These are phyloP conservation scores for Lasiodiplodia sp. DNA, from an alignment of 2,329 filamentous ascomycete genomes.

Conservation along the genomic window DNA sequence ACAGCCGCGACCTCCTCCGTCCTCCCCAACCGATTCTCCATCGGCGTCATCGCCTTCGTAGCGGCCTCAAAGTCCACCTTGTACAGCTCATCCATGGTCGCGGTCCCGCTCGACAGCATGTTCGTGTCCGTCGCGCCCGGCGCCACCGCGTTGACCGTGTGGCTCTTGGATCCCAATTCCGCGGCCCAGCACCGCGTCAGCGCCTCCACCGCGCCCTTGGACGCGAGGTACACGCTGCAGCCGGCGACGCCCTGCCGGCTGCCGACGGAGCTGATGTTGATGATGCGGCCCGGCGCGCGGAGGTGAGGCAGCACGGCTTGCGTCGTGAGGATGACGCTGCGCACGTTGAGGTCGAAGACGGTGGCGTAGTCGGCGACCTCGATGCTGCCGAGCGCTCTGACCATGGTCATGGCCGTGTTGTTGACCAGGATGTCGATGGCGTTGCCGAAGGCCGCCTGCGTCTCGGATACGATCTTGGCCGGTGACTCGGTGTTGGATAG, in stretches of 20 bases:
- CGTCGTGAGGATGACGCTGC: slow-evolving; percentile 84
- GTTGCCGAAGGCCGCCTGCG: slow-evolving; percentile 63
- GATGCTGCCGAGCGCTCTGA: slow-evolving; percentile 87
- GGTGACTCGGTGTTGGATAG: slow-evolving; percentile 89
- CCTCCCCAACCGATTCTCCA: slow-evolving; percentile 50
- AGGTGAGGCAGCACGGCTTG: slow-evolving; percentile 65
- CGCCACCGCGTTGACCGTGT: slow-evolving; percentile 68
- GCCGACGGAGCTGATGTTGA: slow-evolving; percentile 94
- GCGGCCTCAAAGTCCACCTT: slow-evolving; percentile 38
- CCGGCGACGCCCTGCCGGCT: slow-evolving; percentile 84
- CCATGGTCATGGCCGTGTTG: slow-evolving; percentile 92
- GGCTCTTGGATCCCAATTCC: slow-evolving; percentile 63
- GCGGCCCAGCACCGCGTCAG: slow-evolving; percentile 66
- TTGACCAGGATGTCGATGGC: slow-evolving; percentile 91
- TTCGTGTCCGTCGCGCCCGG: slow-evolving; percentile 67
- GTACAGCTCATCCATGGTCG: slow-evolving; percentile 59
- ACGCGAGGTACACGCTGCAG: slow-evolving; percentile 90
- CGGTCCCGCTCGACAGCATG: slow-evolving; percentile 54
- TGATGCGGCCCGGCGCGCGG: slow-evolving; percentile 75
- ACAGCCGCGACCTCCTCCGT: slow-evolving; percentile 63
- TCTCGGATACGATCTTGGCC: slow-evolving; percentile 62
- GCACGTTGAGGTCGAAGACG: slow-evolving; percentile 95
- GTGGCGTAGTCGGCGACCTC: slow-evolving; percentile 78
- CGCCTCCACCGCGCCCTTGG: slow-evolving; percentile 78
- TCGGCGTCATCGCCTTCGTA: slow-evolving; percentile 47